A percentile compares a stretch with the other conserved stretches of the same genome.
phyloP scores from a whole-genome alignment of 352 stramenopile genomes.

The Hyphochytrium catenoides region DNA sequence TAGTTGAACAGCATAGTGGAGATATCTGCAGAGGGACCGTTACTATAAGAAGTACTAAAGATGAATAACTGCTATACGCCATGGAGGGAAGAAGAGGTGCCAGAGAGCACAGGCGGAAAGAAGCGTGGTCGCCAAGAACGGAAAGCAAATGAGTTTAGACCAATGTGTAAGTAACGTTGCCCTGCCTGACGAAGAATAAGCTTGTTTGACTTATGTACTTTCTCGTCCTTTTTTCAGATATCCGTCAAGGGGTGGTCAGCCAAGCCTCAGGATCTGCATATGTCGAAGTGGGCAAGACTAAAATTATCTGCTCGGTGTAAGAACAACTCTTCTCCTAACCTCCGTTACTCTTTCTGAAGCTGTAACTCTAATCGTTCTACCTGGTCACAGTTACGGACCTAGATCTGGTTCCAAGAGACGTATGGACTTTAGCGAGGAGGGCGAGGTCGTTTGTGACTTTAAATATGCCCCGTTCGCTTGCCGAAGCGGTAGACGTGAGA shows the following conservation, averaged over 20 bases:
- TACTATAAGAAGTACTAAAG: too few species aligned
- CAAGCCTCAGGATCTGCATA: slow-evolving; percentile 61
- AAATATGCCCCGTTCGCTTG: slow-evolving; percentile 56
- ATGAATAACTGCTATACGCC: too few species aligned
- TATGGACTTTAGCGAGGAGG: slow-evolving; percentile 55
- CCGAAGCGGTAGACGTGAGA: slow-evolving; percentile 24
- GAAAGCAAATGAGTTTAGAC: too few species aligned
- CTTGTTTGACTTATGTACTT: too few species aligned
- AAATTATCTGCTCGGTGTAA: slow-evolving; percentile 62
- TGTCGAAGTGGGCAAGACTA: slow-evolving; percentile 57
- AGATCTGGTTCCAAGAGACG: slow-evolving; percentile 18
- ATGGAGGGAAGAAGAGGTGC: too few species aligned
- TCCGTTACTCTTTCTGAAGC: slow-evolving; percentile 1
- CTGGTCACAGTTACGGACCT: slow-evolving; percentile 5
- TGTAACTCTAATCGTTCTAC: slow-evolving; percentile 1
- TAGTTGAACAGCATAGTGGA: too few species aligned
- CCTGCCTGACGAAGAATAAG: too few species aligned
- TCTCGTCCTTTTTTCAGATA: too few species aligned
- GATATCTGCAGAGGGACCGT: too few species aligned
- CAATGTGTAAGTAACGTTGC: too few species aligned
- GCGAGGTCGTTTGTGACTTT: slow-evolving; percentile 48
- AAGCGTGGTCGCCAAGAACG: too few species aligned
- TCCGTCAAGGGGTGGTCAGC: slow-evolving; percentile 47
- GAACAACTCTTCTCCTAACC: slow-evolving; percentile 25
- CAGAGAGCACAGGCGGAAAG: too few species aligned